These are phyloP conservation scores for Fusarium anthophilum DNA, from an alignment of 2,329 filamentous ascomycete genomes.

Conservation along the genomic window DNA sequence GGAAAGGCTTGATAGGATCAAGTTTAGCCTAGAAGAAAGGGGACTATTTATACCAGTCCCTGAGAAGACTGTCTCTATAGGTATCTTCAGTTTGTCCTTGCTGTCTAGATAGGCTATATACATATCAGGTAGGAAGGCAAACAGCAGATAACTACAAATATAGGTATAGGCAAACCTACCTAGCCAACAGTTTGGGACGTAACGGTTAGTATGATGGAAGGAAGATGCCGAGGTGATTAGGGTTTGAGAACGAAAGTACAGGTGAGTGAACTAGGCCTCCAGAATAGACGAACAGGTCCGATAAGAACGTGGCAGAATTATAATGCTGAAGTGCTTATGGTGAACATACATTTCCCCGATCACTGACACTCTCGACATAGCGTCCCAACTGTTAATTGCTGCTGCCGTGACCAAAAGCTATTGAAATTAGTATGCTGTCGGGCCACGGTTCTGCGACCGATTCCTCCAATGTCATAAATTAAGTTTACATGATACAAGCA, in stretches of 20 bases:
- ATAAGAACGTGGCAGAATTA: neutral
- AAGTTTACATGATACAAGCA: neutral
- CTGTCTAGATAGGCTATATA: too few relatives aligned
- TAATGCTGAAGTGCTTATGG: neutral
- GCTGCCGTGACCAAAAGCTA: too few relatives aligned
- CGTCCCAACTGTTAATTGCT: neutral
- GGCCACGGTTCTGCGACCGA: neutral
- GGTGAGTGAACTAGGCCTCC: neutral
- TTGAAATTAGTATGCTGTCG: neutral
- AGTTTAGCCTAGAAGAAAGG: too few relatives aligned
- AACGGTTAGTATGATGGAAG: neutral
- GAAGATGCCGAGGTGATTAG: neutral
- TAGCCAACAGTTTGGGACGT: neutral
- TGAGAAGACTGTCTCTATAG: too few relatives aligned
- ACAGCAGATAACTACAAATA: too few relatives aligned
- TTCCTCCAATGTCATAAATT: neutral
- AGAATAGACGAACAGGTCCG: neutral
- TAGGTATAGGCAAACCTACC: too few relatives aligned
- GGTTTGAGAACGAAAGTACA: neutral
- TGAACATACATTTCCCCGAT: neutral
- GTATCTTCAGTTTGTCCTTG: too few relatives aligned
- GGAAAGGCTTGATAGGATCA: too few relatives aligned
- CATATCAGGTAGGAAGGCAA: too few relatives aligned
- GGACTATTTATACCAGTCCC: too few relatives aligned
- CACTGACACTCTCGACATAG: neutral